Conservation (phyloP, 208 protist species). For the Crithidia thermophila region DNA sequence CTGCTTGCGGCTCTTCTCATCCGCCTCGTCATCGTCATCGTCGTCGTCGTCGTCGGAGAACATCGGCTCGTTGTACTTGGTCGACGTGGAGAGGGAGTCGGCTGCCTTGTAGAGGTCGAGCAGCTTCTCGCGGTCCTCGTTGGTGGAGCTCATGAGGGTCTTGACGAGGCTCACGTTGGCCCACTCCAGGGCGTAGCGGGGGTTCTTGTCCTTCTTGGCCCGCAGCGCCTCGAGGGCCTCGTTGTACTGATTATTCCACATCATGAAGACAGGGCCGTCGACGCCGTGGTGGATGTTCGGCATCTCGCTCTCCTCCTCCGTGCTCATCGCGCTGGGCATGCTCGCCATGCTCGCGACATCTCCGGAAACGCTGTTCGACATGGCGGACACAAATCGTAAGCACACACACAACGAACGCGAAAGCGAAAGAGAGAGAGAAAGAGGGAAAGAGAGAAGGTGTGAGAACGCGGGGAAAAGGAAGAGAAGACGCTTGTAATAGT, state of each 20-base stretch:
- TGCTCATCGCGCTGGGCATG: constrained; percentile 43
- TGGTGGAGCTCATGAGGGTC: constrained; percentile 84
- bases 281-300: constrained; percentile 51
- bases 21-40: constrained; percentile 29
- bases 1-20: constrained; percentile 13
- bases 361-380: constrained; percentile 15
- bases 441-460: neutral
- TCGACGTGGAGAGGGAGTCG: constrained; percentile 71
- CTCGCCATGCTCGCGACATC: constrained; percentile 33
- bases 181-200: constrained; percentile 86
- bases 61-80: constrained; percentile 74
- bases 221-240: constrained; percentile 58
- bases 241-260: constrained; percentile 88
- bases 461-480: neutral
- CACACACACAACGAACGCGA: neutral
- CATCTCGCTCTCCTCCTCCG: constrained; percentile 26
- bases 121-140: constrained; percentile 68
- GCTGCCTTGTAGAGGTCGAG: constrained; percentile 81
- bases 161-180: constrained; percentile 76
- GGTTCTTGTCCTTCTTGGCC: constrained; percentile 72
- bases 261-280: constrained; percentile 60
- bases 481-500: too few relatives aligned
- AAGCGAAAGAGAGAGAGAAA: neutral
- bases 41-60: constrained; percentile 52
- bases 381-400: neutral